Evolutionary conservation across 331 rosid genomes (phyloP).

Genomic region (Saraca asoca): DNA sequence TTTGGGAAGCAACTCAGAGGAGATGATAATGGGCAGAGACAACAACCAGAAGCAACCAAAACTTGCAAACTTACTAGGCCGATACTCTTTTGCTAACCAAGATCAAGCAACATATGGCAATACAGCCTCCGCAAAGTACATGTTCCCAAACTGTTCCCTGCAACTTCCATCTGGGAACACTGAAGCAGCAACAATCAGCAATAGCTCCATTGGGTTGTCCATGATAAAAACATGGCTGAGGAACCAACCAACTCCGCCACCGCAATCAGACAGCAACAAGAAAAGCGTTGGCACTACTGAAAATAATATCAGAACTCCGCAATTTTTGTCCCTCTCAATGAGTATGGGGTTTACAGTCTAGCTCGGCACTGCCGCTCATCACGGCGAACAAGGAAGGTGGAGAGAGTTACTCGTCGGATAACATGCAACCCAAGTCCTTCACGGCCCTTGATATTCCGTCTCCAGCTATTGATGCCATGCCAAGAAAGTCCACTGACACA

Average conservation of each 20-base stretch:
- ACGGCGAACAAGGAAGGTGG: too few species aligned
- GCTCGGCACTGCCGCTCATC: too few species aligned
- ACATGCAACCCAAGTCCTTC: slow-evolving; percentile 37
- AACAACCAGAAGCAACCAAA: slow-evolving; percentile 59
- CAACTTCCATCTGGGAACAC: slow-evolving; percentile 42
- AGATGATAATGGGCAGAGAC: slow-evolving; percentile 51
- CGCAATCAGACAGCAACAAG: too few species aligned
- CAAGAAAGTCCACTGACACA: slow-evolving; percentile 80
- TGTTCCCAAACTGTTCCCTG: slow-evolving; percentile 46
- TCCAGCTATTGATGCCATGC: slow-evolving; percentile 40
- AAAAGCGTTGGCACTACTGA: too few species aligned
- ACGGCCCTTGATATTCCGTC: slow-evolving; percentile 31
- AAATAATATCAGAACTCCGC: too few species aligned
- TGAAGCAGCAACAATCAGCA: not conserved
- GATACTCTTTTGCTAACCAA: slow-evolving; percentile 65
- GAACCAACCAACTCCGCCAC: slow-evolving; percentile 61
- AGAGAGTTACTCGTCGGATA: slow-evolving; percentile 62
- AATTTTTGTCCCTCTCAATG: too few species aligned
- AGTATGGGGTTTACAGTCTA: too few species aligned
- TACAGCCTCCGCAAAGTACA: slow-evolving; percentile 24
- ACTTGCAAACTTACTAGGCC: slow-evolving; percentile 89
- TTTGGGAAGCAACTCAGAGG: slow-evolving; percentile 48
- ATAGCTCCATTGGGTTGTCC: slow-evolving; percentile 67
- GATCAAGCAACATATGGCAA: slow-evolving; percentile 38
- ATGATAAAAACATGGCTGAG: slow-evolving; percentile 93